A percentile compares a stretch with the other conserved stretches of the same genome.
Evolutionary conservation across 495 filamentous ascomycete species (phyloP).

Genomic region (Tricharina praecox): DNA sequence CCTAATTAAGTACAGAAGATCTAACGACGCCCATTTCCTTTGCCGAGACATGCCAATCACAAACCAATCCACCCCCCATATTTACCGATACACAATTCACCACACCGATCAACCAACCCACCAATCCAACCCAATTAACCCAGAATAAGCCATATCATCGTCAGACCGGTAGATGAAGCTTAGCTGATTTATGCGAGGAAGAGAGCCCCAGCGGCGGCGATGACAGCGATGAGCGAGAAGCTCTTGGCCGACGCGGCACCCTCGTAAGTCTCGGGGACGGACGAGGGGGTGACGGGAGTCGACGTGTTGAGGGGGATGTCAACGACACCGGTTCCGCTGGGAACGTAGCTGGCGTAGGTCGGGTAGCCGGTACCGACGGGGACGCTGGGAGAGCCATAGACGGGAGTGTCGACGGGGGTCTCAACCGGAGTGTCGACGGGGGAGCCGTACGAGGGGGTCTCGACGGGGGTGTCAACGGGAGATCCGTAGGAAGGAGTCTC

Average conservation of each 20-base stretch:
- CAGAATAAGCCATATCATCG: constrained; percentile 18
- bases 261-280: constrained; percentile 28
- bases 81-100: neutral
- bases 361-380: constrained; percentile 8
- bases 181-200: constrained; percentile 21
- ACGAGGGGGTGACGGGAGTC: constrained; percentile 71
- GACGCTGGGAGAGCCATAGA: neutral
- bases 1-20: neutral
- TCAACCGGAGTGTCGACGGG: constrained; percentile 2
- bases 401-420: neutral
- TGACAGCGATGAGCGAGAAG: constrained; percentile 22
- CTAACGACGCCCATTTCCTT: neutral
- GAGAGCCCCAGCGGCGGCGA: constrained; percentile 19
- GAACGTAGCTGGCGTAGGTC: constrained; percentile 9
- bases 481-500: constrained; percentile 7
- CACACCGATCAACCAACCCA: no score
- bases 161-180: constrained; percentile 21
- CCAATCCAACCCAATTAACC: neutral
- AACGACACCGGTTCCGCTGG: constrained; percentile 20
- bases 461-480: constrained; percentile 24
- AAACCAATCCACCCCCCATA: neutral
- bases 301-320: constrained; percentile 46
- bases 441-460: constrained; percentile 7
- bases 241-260: constrained; percentile 17
- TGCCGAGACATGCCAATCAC: neutral